Base-by-base conservation (phyloP, 208 protist species). In the Balamuthia mandrillaris region DNA sequence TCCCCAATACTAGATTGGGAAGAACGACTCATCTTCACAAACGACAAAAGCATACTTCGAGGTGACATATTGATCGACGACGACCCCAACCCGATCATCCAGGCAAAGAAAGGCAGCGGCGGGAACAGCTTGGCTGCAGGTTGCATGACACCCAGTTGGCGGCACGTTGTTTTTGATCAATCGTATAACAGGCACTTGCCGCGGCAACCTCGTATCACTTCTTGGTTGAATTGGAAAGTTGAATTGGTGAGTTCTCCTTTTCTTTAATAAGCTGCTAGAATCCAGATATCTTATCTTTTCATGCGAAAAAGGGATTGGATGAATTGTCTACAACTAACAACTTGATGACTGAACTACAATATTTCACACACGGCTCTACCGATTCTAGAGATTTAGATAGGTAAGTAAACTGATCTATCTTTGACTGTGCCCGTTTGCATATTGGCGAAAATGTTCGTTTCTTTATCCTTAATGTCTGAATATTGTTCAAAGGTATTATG, bases 41-140 rank as follows among this genome's bases (percentile, higher is more conserved):
- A 31, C 45, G 72, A 81, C 51, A 81, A 81, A 49, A 81, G 45
- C 1, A 60, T 81, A 27, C 39, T 81, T 18, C 52, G 42, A 39
- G 70, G 70, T 33, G 70, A 81, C 70, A 60, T 47, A 21, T 49
- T 81, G 29, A 81, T 81, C 42, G 70, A 81, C 45, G 70, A 81
- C 37, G 70, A 81, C 70, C 70, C 70, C 24, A 35, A 14, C 24
- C 70, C 70, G n/a, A 42, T 21, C 70, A 81, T n/a, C n/a, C n/a
- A n/a, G n/a, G n/a, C n/a, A n/a, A n/a, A n/a, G n/a, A n/a, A n/a
- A n/a, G n/a, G n/a, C n/a, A n/a, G n/a, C n/a, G n/a, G n/a, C n/a
- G n/a, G n/a, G n/a, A n/a, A n/a, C n/a, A n/a, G n/a, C n/a, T n/a
- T n/a, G n/a, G n/a, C n/a, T n/a, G n/a, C n/a, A n/a, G n/a, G n/a